Base-by-base conservation (phyloP, 1,139 yeast genomes). In the Nakaseomyces glabratus region DNA sequence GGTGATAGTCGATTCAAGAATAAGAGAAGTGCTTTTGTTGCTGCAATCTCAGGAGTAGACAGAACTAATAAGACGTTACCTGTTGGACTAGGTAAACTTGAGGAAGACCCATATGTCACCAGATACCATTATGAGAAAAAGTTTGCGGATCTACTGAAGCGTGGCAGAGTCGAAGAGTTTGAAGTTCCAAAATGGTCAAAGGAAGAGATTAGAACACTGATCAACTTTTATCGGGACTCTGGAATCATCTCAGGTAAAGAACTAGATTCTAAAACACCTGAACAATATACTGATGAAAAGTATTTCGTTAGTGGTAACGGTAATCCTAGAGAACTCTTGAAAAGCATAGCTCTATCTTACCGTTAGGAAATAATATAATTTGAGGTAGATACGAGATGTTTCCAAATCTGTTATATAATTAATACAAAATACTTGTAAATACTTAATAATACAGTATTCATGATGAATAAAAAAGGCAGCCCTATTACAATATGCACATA, bases 221-320 rank as follows among this genome's bases (percentile, higher is more conserved):
- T 84, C 37, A 60, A 66, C 26, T 76, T 71, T 48, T 71, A 74
- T 55, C 55, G 65, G 33, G 61, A 70, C 15, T 69, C 75, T n/a
- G 74, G 77, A 16, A 68, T 81, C 13, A 52, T 68, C 46, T 53
- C 68, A 52, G 62, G 68, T 54, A 59, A 64, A 54, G 63, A 69
- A 51, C 62, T 66, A 18, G 43, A 58, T 46, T 43, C 35, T 4
- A 52, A 57, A 24, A 29, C 60, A 5, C 37, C 56, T 9, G 66
- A 66, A 33, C 61, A 57, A 36, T 48, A 70, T 24, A 57, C 64
- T 3, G 60, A 63, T 30, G 73, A 76, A 47, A 73, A 73, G 51
- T 74, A 76, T 51, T 70, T 73, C 44, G 53, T 77, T 22, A 69
- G 81, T 44, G 88, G 94, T 33, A 75, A 79, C 45, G 95, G 95